Percentiles rank a stretch among this genome's conserved stretches.
Evolutionary conservation across 345 rosid genomes (phyloP).

Genomic region (Citrus unshiu): DNA sequence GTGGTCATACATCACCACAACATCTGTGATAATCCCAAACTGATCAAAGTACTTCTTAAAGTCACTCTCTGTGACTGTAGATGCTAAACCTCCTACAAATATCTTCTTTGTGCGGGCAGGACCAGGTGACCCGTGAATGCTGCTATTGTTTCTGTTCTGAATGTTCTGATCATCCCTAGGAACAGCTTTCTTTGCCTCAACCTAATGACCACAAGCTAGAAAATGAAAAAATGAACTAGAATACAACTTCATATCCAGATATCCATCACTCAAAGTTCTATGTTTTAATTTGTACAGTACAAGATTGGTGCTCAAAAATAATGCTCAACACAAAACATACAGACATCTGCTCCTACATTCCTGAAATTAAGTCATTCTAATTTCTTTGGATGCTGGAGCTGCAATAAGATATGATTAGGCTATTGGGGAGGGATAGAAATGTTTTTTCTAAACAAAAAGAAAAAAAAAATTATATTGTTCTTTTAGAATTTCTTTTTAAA

Average conservation of each 20-base stretch:
- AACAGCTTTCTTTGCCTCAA: conserved; percentile 97
- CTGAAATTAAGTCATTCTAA: not conserved
- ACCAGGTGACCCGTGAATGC: conserved; percentile 60
- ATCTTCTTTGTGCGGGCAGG: conserved; percentile 72
- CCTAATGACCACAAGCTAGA: conserved; percentile 43
- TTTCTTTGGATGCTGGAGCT: not conserved
- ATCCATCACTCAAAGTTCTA: conserved; percentile 10
- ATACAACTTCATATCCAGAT: conserved; percentile 4
- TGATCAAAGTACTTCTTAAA: conserved; percentile 81
- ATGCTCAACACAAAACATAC: not conserved
- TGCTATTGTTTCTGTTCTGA: conserved; percentile 46
- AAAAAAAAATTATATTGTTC: not conserved
- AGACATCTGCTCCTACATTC: not conserved
- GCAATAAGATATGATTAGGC: not conserved
- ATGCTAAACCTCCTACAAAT: conserved; percentile 92
- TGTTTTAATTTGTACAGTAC: not conserved
- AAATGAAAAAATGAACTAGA: not conserved
- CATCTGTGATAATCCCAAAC: conserved; percentile 82
- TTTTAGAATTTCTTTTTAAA: not conserved
- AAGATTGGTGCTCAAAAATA: not conserved
- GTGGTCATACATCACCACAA: conserved; percentile 94
- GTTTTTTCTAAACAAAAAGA: not conserved
- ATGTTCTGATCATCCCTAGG: conserved; percentile 81
- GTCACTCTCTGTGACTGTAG: conserved; percentile 73
- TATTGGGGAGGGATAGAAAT: not conserved